Conservation (phyloP, 2,329 filamentous ascomycete genomes). For the Immersiporthe knoxdaviesiana region DNA sequence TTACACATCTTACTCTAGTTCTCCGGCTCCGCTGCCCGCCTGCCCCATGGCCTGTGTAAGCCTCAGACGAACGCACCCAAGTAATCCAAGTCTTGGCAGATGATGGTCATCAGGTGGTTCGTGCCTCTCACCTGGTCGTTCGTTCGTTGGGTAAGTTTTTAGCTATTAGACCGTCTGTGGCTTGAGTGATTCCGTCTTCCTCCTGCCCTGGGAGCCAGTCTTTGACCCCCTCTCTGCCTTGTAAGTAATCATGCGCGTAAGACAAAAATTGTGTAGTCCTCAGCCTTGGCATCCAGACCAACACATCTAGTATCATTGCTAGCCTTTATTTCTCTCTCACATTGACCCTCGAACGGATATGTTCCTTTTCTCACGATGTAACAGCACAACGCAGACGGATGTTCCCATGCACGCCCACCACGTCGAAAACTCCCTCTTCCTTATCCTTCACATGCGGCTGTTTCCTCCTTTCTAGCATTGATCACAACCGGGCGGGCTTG, state of each 20-base stretch:
- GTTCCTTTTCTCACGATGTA: neutral
- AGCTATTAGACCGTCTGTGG: too few relatives aligned
- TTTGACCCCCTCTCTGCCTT: too few relatives aligned
- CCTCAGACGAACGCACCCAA: neutral
- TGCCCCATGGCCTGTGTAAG: neutral
- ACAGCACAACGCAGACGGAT: neutral
- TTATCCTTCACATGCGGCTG: neutral
- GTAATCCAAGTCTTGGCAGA: neutral
- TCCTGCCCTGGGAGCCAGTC: too few relatives aligned
- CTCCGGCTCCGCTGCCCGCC: neutral
- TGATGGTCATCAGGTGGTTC: neutral
- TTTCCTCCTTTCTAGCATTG: neutral
- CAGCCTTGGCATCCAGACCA: neutral
- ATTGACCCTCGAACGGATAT: neutral
- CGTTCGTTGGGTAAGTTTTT: too few relatives aligned
- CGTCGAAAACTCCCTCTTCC: neutral
- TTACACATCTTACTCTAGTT: neutral
- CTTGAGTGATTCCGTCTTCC: neutral
- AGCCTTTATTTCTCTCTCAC: neutral
- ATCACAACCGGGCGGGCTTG: too few relatives aligned
- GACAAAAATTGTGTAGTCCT: neutral
- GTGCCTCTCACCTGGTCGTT: neutral
- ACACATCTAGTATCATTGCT: neutral
- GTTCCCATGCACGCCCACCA: neutral
- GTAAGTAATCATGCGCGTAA: neutral